Evolutionary conservation across 345 rosid species (phyloP).

Genomic region (Noccaea caerulescens): DNA sequence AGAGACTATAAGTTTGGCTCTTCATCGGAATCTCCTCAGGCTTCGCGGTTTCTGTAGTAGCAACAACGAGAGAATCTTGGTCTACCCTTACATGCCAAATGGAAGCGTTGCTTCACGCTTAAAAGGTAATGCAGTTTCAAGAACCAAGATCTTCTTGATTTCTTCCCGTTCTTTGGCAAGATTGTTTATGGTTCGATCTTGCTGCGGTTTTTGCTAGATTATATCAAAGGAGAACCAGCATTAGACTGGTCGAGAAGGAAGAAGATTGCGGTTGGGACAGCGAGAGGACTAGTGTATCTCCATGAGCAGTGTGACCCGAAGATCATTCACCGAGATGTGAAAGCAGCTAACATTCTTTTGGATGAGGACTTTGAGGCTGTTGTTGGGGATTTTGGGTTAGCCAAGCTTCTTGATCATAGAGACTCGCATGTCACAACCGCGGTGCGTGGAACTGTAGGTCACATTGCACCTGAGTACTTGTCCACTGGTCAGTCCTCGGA

Average conservation of each 20-base stretch:
- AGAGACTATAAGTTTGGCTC: constrained; percentile 92
- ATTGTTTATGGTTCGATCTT: not conserved
- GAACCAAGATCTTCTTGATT: not conserved
- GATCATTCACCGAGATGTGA: constrained; percentile 94
- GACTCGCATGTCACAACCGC: constrained; percentile 96
- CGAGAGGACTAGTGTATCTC: constrained; percentile 81
- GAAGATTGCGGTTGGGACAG: constrained; percentile 87
- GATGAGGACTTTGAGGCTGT: constrained; percentile 97
- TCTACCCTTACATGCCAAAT: constrained; percentile 94
- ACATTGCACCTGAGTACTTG: constrained; percentile 92
- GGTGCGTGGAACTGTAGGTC: constrained; percentile 93
- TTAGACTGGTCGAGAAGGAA: constrained; percentile 88
- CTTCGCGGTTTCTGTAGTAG: constrained; percentile 94
- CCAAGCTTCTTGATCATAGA: constrained; percentile 93
- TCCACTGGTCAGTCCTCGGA: constrained; percentile 95
- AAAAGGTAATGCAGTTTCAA: constrained; percentile 59
- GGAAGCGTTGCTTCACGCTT: constrained; percentile 96
- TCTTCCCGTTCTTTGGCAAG: not conserved
- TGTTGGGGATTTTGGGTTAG: constrained; percentile 96
- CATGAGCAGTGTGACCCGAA: constrained; percentile 97
- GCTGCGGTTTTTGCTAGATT: constrained; percentile 49
- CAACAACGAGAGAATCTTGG: constrained; percentile 88
- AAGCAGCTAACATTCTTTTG: constrained; percentile 90
- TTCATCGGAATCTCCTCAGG: constrained; percentile 95
- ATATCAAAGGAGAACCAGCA: constrained; percentile 66